These are phyloP conservation scores for Coemansia sp. DNA, from an alignment of 192 early-diverging fungal species.

Conservation along the genomic window DNA sequence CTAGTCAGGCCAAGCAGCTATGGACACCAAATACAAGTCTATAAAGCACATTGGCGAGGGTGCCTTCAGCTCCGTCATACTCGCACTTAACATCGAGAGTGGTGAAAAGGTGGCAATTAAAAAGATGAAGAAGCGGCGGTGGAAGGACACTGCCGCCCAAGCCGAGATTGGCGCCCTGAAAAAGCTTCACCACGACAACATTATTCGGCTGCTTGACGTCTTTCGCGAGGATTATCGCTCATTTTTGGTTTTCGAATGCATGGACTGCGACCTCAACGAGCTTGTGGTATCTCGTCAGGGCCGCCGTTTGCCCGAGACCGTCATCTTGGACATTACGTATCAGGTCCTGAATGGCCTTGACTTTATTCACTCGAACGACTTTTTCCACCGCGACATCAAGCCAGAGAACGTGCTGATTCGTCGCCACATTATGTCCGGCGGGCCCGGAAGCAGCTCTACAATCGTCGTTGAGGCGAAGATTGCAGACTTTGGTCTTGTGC, in stretches of 20 bases:
- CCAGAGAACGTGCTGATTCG: slow-evolving; percentile 92
- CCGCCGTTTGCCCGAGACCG: slow-evolving; percentile 59
- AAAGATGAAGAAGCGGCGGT: slow-evolving; percentile 60
- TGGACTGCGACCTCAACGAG: slow-evolving; percentile 96
- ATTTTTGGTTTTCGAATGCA: slow-evolving; percentile 93
- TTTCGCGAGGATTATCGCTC: slow-evolving; percentile 85
- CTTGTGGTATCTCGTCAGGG: slow-evolving; percentile 76
- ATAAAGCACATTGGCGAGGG: slow-evolving; percentile 56
- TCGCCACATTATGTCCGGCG: slow-evolving; percentile 28
- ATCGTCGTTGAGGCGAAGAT: slow-evolving; percentile 73
- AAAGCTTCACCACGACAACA: slow-evolving; percentile 71
- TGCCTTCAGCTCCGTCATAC: slow-evolving; percentile 57
- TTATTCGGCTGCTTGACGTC: slow-evolving; percentile 82
- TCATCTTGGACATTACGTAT: slow-evolving; percentile 79
- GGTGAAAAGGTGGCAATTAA: slow-evolving; percentile 58
- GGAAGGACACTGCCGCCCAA: slow-evolving; percentile 58
- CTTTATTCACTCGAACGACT: slow-evolving; percentile 89
- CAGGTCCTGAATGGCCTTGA: slow-evolving; percentile 87
- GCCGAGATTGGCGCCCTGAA: slow-evolving; percentile 53
- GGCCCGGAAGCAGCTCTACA: slow-evolving; percentile 40
- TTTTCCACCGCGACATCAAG: slow-evolving; percentile 98
- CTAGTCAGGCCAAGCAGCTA: background rate
- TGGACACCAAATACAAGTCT: slow-evolving; percentile 55
- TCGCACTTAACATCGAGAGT: slow-evolving; percentile 46
- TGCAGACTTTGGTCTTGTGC: slow-evolving; percentile 94